Percentiles rank a stretch among this genome's conserved stretches.
phyloP scores from a whole-genome alignment of 768 basidiomycete genomes.

The Pleurotus pulmonarius region DNA sequence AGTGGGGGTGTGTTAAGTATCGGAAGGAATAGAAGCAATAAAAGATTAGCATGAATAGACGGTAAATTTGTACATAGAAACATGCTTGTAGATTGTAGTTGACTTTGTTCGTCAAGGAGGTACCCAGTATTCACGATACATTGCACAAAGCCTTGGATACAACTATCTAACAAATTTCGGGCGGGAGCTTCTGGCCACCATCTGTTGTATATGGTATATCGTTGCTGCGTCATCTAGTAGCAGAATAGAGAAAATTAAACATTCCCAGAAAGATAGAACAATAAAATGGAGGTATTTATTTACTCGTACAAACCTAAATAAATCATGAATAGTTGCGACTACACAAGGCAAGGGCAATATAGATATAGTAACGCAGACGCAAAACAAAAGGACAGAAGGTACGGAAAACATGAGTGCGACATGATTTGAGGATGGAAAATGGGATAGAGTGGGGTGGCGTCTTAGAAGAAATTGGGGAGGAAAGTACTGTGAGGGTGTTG shows the following conservation, averaged over 20 bases:
- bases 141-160: no score
- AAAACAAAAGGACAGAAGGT: conserved; percentile 9
- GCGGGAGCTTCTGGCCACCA: no score
- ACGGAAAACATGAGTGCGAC: conserved; percentile 14
- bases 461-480: conserved; percentile 60
- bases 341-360: not conserved
- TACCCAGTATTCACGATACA: no score
- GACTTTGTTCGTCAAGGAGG: no score
- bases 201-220: no score
- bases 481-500: conserved; percentile 36
- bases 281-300: conserved; percentile 8
- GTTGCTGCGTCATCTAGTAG: no score
- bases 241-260: no score
- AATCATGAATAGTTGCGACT: conserved; percentile 12
- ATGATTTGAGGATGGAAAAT: not conserved
- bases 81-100: no score
- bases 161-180: no score
- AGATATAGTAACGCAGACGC: not conserved
- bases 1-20: not conserved
- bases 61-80: no score
- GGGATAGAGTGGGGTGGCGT: not conserved
- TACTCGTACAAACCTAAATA: conserved; percentile 10
- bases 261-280: not conserved
- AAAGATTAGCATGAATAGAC: no score
- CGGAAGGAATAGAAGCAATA: no score